Evolutionary conservation across 2,329 filamentous ascomycete genomes (phyloP), one percentile per base, ranked within the genome.

Genomic region (Ampelomyces quisqualis): DNA sequence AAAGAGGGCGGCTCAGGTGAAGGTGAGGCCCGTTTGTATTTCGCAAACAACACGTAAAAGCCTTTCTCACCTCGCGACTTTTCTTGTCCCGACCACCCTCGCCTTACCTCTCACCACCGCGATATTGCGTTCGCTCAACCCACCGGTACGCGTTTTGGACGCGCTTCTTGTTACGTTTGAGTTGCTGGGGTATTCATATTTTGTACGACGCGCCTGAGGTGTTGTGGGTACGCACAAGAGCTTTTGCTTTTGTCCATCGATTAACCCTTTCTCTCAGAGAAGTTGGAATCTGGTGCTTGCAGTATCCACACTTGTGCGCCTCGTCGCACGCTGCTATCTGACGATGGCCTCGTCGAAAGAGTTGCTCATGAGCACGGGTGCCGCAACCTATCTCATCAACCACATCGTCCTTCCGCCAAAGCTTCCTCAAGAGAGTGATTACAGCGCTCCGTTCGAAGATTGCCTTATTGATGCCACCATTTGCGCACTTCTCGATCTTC

Each of bases 351-450:
- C 29, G 13, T 31, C 29, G 14, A 17, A 15, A 7, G 26, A 7
- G 13, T 13, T 29, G 11, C 26, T 7, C 26, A 4, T 32, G 32
- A n/a, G 10, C 7, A 10, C 11, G 8, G 33, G 20, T 8, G 33
- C 13, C 11, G 11, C 17, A 8, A 13, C 15, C 11, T 74, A 71
- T 46, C 43, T 76, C 2, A 63, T 75, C 23, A 51, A 74, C 31
- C 72, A 77, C 49, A 56, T 76, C 3, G 73, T 77, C 20, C 65
- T 77, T 1, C 75, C 74, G 0, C 70, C 73, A 2, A 62, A 71
- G 23, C 56, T 76, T 1, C 74, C 73, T 0, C 64, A 74, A 34
- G 24, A 41, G 2, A 15, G 56, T 17, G 64, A 69, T 15, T 35
- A 24, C 15, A 29, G 38, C 15, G 3, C 33, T 4, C 20, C 28